phyloP scores from a whole-genome alignment of 2,329 filamentous ascomycete genomes.

The Zymoseptoria brevis region DNA sequence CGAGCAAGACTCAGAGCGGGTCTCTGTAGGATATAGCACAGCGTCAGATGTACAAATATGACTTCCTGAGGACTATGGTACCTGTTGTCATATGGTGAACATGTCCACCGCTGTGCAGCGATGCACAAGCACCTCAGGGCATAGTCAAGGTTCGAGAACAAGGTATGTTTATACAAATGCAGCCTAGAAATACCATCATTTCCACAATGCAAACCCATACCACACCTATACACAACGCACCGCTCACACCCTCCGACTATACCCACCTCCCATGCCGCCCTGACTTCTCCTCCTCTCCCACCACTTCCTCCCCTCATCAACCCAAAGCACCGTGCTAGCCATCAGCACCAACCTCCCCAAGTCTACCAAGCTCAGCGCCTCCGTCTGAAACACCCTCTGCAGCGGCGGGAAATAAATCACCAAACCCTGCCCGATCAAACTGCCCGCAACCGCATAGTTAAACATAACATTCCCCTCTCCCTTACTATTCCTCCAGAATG shows the following conservation, averaged over 20 bases:
- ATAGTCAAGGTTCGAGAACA: neutral
- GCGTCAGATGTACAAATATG: neutral
- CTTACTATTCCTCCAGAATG: conserved; percentile 12
- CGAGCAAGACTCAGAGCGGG: neutral
- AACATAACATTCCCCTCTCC: conserved; percentile 72
- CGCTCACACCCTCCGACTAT: conserved; percentile 20
- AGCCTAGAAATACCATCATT: neutral
- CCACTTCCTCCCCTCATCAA: conserved; percentile 84
- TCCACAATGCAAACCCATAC: neutral
- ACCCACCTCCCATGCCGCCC: conserved; percentile 10
- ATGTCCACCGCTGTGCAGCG: no score
- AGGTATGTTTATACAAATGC: neutral
- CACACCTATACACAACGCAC: neutral
- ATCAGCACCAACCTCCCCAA: conserved; percentile 63
- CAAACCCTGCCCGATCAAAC: conserved; percentile 73
- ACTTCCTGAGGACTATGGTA: neutral
- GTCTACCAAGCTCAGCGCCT: conserved; percentile 68
- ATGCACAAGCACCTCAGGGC: neutral
- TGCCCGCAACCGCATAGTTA: conserved; percentile 87
- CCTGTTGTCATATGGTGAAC: no score
- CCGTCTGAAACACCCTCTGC: conserved; percentile 92
- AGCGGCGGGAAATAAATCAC: conserved; percentile 94
- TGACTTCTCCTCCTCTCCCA: conserved; percentile 42
- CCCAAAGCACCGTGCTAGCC: conserved; percentile 90
- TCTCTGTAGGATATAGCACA: neutral